phyloP scores from a whole-genome alignment of 164 flowering plant genomes.

The Sextonia rubra region DNA sequence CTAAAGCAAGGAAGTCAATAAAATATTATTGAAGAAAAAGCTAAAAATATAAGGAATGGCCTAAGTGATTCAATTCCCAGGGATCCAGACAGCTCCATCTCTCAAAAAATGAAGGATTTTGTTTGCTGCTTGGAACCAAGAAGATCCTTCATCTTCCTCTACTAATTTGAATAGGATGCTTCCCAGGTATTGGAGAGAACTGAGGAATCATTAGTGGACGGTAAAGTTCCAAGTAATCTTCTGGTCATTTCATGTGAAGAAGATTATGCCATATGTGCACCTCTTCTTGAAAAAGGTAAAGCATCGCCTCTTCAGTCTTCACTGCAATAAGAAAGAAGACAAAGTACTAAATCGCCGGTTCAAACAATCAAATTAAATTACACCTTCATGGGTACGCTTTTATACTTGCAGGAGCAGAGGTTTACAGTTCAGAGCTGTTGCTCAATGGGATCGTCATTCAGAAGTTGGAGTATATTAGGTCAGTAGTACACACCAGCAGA shows the following conservation, averaged over 20 bases:
- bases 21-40: neutral
- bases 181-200: slow-evolving; percentile 66
- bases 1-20: neutral
- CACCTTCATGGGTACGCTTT: neutral
- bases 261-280: slow-evolving; percentile 63
- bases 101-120: neutral
- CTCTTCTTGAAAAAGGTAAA: slow-evolving; percentile 76
- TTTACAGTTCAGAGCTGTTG: slow-evolving; percentile 78
- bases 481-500: slow-evolving; percentile 10
- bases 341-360: neutral
- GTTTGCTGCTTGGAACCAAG: neutral
- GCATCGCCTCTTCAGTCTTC: neutral
- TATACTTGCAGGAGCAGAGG: slow-evolving; percentile 54
- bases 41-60: neutral
- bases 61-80: neutral
- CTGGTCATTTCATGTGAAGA: slow-evolving; percentile 86
- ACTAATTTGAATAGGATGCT: neutral
- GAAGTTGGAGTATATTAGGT: slow-evolving; percentile 84
- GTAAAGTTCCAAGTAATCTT: slow-evolving; percentile 48
- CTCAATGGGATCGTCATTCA: slow-evolving; percentile 89
- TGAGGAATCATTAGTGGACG: slow-evolving; percentile 51
- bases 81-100: neutral
- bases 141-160: neutral
- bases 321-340: neutral
- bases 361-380: neutral